Percentiles rank a stretch among this genome's conserved stretches.
phyloP scores from a whole-genome alignment of 2,329 filamentous ascomycete genomes.

The Biscogniauxia sp. region DNA sequence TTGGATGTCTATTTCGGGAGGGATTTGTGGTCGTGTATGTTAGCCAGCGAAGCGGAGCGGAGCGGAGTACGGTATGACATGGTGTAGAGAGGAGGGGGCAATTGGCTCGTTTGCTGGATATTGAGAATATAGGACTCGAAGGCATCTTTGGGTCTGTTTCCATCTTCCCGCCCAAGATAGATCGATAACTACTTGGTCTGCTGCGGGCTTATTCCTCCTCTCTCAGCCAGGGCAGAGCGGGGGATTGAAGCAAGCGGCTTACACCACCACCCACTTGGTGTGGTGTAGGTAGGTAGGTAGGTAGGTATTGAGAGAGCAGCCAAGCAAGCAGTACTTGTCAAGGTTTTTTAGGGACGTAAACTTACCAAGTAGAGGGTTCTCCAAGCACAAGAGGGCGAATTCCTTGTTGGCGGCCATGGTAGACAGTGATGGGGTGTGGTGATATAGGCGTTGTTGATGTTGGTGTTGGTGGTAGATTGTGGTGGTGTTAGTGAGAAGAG shows the following conservation, averaged over 20 bases:
- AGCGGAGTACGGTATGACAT: no score
- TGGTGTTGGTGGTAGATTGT: neutral
- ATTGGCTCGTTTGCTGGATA: no score
- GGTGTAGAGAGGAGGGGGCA: no score
- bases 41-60: neutral
- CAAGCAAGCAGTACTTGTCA: no score
- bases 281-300: no score
- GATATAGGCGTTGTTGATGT: constrained; percentile 5
- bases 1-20: constrained; percentile 71
- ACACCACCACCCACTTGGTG: constrained; percentile 1
- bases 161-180: no score
- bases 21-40: neutral
- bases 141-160: no score
- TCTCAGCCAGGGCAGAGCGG: neutral
- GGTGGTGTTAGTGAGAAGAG: neutral
- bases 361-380: constrained; percentile 94
- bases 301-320: neutral
- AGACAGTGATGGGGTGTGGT: constrained; percentile 16
- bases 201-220: neutral
- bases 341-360: constrained; percentile 11
- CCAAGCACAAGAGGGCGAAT: constrained; percentile 86
- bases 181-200: neutral
- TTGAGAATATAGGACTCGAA: no score
- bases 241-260: neutral
- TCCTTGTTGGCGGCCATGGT: constrained; percentile 74